phyloP scores from a whole-genome alignment of 306 rosid species.

The Amphicarpaea edgeworthii region DNA sequence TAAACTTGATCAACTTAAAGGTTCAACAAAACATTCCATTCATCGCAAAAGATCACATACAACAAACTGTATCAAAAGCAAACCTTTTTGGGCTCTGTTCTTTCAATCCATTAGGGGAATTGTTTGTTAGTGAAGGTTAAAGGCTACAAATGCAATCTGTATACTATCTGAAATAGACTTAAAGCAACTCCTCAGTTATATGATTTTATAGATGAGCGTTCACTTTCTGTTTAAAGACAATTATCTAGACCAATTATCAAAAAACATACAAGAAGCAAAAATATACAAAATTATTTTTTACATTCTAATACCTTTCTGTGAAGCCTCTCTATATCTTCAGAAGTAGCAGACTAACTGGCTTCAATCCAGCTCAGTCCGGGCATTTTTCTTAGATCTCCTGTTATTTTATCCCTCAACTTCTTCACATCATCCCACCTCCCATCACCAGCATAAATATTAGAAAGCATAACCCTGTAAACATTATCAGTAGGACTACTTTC shows the following conservation, averaged over 20 bases:
- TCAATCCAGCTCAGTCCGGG: conserved; percentile 78
- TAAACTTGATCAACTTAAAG: background rate
- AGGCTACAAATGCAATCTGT: too few relatives aligned
- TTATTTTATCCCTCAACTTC: conserved; percentile 69
- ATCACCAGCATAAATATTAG: conserved; percentile 75
- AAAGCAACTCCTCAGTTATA: conserved; percentile 6
- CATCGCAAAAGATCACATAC: background rate
- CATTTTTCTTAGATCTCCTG: conserved; percentile 59
- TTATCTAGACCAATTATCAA: conserved; percentile 33
- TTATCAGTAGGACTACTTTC: conserved; percentile 56
- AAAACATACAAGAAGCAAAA: conserved; percentile 10
- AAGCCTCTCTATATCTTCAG: conserved; percentile 25
- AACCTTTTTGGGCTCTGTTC: background rate
- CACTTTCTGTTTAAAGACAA: conserved; percentile 18
- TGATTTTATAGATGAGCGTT: conserved; percentile 40
- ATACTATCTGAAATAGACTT: background rate
- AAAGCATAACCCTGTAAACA: conserved; percentile 78
- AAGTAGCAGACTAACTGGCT: conserved; percentile 42
- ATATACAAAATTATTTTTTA: background rate
- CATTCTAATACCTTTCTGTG: conserved; percentile 35
- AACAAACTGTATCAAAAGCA: background rate
- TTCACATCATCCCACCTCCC: conserved; percentile 82
- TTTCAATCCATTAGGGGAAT: background rate
- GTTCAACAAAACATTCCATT: background rate
- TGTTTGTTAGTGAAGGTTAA: too few relatives aligned